Evolutionary conservation across 139 green algal species (phyloP), one percentile per base, ranked within the genome.

Genomic region (Chlorella ohadii): DNA sequence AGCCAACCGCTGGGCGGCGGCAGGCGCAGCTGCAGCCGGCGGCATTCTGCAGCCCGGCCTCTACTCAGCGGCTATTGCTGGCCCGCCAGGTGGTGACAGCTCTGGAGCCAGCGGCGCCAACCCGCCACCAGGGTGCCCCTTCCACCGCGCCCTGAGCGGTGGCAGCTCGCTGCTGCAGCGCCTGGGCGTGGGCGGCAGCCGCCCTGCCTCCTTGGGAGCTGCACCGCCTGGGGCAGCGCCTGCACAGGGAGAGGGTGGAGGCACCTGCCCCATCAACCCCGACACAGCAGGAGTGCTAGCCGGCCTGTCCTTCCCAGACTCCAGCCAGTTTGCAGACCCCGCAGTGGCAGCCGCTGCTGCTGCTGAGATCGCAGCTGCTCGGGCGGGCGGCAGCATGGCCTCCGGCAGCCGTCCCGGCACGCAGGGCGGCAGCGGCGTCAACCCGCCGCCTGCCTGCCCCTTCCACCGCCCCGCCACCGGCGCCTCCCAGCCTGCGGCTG

Each of bases 221-320:
- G 34, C 66, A n/a, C n/a, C n/a, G 61, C 61, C 27, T 17, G 61
- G 23, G 15, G 39, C 70, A 23, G 16, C 27, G 5, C 41, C 71
- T 78, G 41, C 71, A 27, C 41, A 78, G 41, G 31, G 34, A 9
- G n/a, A 39, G 51, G 28, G 25, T 63, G 47, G 72, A 2, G 12
- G 72, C 65, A 41, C n/a, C 51, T 80, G 74, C 74, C 74, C 74
- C 55, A 39, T 80, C 74, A 68, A 80, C 74, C 74, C 36, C 74
- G 33, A 80, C 74, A 68, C 74, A 36, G 55, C 6, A 12, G 51
- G 31, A 55, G 74, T 80, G 51, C 74, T 80, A 55, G 74, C 31
- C 20, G 27, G 38, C 38, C 74, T 80, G 55, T 16, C 74, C 55
- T 80, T 80, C 74, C 74, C 74, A 9, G 31, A 55, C 16, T 23